These are phyloP conservation scores for Populus hybrid DNA, from an alignment of 441 rosid species.

Conservation along the genomic window DNA sequence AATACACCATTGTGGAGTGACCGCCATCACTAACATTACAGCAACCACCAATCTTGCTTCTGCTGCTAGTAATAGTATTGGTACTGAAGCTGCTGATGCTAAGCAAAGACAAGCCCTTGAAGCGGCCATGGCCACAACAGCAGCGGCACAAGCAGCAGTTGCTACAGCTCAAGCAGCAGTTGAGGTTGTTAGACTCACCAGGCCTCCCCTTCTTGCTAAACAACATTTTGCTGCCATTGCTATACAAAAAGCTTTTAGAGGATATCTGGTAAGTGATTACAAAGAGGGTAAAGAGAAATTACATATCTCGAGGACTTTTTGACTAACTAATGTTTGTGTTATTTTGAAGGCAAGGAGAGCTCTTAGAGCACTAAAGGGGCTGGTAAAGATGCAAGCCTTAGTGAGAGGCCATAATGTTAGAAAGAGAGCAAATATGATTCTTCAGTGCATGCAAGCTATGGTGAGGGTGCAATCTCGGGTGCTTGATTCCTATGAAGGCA, in stretches of 20 bases:
- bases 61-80: constrained; percentile 7
- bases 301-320: not conserved
- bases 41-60: constrained; percentile 9
- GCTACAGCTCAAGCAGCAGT: constrained; percentile 45
- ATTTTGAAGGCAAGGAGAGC: constrained; percentile 67
- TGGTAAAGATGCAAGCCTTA: constrained; percentile 61
- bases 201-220: constrained; percentile 41
- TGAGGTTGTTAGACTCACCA: constrained; percentile 39
- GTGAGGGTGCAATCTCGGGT: constrained; percentile 50
- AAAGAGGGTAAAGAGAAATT: not conserved
- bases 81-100: constrained; percentile 20
- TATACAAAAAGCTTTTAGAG: constrained; percentile 82
- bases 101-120: constrained; percentile 42
- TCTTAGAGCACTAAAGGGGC: constrained; percentile 48
- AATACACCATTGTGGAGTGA: constrained; percentile 30
- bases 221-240: constrained; percentile 52
- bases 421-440: constrained; percentile 42
- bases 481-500: constrained; percentile 41
- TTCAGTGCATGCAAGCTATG: constrained; percentile 51
- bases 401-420: constrained; percentile 60
- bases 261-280: constrained; percentile 58
- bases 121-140: constrained; percentile 35
- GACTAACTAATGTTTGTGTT: constrained; percentile 13
- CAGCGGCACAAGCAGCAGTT: constrained; percentile 44
- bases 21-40: not conserved